Conservation (phyloP, 805 yeast genomes). For the Danielia oregonensis region DNA sequence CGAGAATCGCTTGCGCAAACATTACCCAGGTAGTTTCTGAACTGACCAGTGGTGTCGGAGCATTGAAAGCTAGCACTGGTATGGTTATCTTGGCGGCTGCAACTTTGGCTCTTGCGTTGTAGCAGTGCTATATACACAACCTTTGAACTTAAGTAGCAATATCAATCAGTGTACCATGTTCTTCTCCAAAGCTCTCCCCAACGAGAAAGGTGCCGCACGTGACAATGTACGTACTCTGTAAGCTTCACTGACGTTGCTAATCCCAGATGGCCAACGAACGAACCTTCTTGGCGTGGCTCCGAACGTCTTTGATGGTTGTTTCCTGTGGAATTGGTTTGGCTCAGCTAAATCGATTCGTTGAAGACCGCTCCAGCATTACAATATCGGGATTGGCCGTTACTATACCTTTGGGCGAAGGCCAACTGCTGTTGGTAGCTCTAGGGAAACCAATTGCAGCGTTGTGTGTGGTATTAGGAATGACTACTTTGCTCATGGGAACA, state of each 20-base stretch:
- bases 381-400: background rate
- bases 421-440: background rate
- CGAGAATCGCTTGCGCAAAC: conserved; percentile 39
- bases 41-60: conserved; percentile 3
- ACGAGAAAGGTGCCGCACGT: conserved; percentile 10
- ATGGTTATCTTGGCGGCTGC: conserved; percentile 12
- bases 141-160: too few relatives aligned
- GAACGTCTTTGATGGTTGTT: conserved; percentile 13
- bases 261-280: conserved; percentile 17
- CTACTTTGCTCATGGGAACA: conserved; percentile 8
- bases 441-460: conserved; percentile 9
- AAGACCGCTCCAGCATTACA: background rate
- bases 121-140: background rate
- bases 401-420: conserved; percentile 2
- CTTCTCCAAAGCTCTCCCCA: too few relatives aligned
- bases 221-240: conserved; percentile 11
- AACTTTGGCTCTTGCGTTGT: conserved; percentile 10
- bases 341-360: conserved; percentile 11
- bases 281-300: conserved; percentile 17
- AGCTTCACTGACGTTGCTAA: conserved; percentile 2
- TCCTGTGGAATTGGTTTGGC: conserved; percentile 15
- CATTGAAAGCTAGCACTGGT: conserved; percentile 3
- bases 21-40: conserved; percentile 16
- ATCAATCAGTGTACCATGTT: too few relatives aligned
- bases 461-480: conserved; percentile 9